phyloP scores from a whole-genome alignment of 1,139 yeast genomes.

The Yamadazyma dushanensis region DNA sequence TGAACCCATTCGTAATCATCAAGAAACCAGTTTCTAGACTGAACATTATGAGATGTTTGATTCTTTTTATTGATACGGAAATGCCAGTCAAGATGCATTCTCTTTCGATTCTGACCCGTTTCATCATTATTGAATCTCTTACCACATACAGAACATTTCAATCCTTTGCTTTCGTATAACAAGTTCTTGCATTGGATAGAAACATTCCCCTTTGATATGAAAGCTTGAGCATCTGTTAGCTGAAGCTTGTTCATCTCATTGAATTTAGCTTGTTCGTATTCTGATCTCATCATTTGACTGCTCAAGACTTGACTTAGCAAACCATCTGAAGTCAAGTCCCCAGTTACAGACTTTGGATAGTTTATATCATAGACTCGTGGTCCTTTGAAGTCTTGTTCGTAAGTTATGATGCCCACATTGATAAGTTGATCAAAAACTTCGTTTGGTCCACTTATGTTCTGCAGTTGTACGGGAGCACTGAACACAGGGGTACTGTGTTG shows the following conservation, averaged over 20 bases:
- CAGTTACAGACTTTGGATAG: conserved; percentile 28
- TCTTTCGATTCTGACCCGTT: conserved; percentile 53
- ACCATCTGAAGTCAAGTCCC: conserved; percentile 21
- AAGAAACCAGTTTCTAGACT: conserved; percentile 82
- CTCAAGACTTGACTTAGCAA: conserved; percentile 36
- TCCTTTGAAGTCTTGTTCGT: conserved; percentile 46
- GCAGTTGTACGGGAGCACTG: too few species aligned
- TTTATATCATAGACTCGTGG: conserved; percentile 37
- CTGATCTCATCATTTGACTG: conserved; percentile 26
- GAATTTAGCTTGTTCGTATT: conserved; percentile 30
- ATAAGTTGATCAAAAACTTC: conserved; percentile 35
- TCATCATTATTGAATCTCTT: conserved; percentile 71
- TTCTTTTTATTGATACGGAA: conserved; percentile 84
- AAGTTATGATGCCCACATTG: conserved; percentile 38
- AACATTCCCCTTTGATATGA: conserved; percentile 36
- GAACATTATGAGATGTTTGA: conserved; percentile 46
- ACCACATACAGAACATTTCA: conserved; percentile 89
- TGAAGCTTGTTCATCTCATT: conserved; percentile 30
- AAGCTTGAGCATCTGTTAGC: conserved; percentile 33
- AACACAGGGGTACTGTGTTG: neutral
- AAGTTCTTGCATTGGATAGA: conserved; percentile 29
- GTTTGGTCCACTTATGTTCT: conserved; percentile 16
- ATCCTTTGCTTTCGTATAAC: conserved; percentile 62
- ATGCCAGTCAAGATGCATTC: conserved; percentile 92
- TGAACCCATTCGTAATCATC: conserved; percentile 72